phyloP scores from a whole-genome alignment of 2,329 filamentous ascomycete species.

The Fusarium neocosmosporiellum region DNA sequence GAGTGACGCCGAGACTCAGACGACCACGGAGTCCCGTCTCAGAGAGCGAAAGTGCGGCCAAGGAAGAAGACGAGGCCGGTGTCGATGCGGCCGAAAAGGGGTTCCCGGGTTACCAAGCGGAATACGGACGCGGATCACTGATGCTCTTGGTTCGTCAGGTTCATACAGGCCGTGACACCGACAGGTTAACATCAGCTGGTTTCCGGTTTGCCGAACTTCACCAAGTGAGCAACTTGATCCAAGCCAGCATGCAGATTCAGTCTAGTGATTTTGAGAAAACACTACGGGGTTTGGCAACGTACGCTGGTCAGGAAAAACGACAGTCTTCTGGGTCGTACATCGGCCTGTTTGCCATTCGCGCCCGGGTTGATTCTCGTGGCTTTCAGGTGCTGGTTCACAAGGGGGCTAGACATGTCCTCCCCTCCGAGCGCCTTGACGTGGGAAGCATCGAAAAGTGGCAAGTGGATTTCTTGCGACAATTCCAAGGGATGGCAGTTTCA shows the following conservation, averaged over 20 bases:
- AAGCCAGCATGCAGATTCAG: slow-evolving; percentile 79
- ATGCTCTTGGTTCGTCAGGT: slow-evolving; percentile 80
- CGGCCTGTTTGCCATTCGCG: slow-evolving; percentile 67
- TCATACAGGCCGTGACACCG: slow-evolving; percentile 65
- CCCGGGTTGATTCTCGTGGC: slow-evolving; percentile 59
- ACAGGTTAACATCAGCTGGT: slow-evolving; percentile 74
- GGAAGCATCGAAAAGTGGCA: slow-evolving; percentile 66
- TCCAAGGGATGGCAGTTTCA: slow-evolving; percentile 57
- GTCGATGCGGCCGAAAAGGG: slow-evolving; percentile 55
- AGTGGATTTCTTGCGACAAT: slow-evolving; percentile 61
- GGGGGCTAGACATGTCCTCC: slow-evolving; percentile 67
- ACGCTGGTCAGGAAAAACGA: slow-evolving; percentile 58
- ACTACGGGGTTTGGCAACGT: slow-evolving; percentile 74
- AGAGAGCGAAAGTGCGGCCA: not conserved
- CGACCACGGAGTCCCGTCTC: slow-evolving; percentile 12
- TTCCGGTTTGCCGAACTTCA: slow-evolving; percentile 79
- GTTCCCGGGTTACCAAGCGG: slow-evolving; percentile 39
- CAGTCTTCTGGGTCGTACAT: slow-evolving; percentile 65
- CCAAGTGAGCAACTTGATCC: slow-evolving; percentile 76
- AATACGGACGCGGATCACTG: slow-evolving; percentile 77
- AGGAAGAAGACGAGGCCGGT: slow-evolving; percentile 22
- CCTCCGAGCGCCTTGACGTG: slow-evolving; percentile 65
- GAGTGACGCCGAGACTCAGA: slow-evolving; percentile 29
- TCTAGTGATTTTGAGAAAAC: slow-evolving; percentile 67
- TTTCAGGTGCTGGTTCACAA: slow-evolving; percentile 73